Base-by-base conservation (phyloP, 2,329 filamentous ascomycete species). In the Colletotrichum euphorbiae region DNA sequence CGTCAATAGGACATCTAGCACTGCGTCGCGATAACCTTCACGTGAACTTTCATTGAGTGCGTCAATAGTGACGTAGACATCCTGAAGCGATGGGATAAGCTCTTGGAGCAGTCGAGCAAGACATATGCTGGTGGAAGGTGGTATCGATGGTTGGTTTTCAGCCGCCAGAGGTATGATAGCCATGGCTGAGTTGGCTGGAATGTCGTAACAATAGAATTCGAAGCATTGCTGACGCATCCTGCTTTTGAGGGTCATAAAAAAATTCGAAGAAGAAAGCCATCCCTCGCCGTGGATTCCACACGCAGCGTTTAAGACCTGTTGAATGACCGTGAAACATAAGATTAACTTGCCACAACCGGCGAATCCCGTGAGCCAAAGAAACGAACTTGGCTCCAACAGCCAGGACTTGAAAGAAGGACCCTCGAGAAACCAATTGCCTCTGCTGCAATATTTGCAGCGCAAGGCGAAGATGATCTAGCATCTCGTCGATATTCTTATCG, bases 181-280 rank as follows among this genome's bases (percentile, higher is more conserved):
- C 45, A 19, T 13, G 6, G 13, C 21, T 31, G 5, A 54, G 48
- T 43, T 66, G 77, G 3, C 59, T 43, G 6, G 74, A 76, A 3
- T 81, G 72, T 60, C 81, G 80, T 12, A 75, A 46, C 21, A 80
- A 62, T 0, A 81, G 61, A 3, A 76, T 73, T 2, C 77, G 74
- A 2, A 81, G 69, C 72, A 80, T 74, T 1, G 74, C 70, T 0
- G 71, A 76, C 0, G 70, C 24, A 31, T 75, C 69, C 63, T 79
- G 76, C 45, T 81, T 81, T 9, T 42, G 50, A 1, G 69, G 31
- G 46, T 81, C 78, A 48, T 76, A 77, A 69, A 80, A 81, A 56
- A 82, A 82, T 71, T n/a, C n/a, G n/a, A 77, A 82, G 70, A 82
- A 82, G 67, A 77, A 80, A 1, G 74, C 76, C 12, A 81, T 55